phyloP scores from a whole-genome alignment of 1,284 basidiomycete species.

The Cutaneotrichosporon cutaneum region DNA sequence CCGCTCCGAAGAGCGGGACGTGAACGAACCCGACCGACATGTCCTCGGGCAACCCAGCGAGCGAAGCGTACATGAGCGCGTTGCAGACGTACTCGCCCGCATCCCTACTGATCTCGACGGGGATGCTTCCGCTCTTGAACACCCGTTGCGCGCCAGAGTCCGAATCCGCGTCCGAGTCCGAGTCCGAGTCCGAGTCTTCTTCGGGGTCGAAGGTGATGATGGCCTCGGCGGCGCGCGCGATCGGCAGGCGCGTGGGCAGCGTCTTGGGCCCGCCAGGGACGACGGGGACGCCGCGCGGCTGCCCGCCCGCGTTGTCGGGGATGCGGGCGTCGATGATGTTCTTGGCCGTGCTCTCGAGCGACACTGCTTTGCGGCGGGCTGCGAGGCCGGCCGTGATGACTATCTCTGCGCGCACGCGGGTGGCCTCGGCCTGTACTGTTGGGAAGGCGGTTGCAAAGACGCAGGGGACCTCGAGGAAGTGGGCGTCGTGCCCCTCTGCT shows the following conservation, averaged over 20 bases:
- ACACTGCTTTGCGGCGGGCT: conserved; percentile 7
- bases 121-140: conserved; percentile 10
- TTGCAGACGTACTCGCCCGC: conserved; percentile 27
- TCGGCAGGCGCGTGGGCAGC: conserved; percentile 14
- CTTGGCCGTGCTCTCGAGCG: conserved; percentile 19
- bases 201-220: conserved; percentile 2
- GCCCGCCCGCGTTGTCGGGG: conserved; percentile 21
- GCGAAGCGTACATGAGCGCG: conserved; percentile 19
- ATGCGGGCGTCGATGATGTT: conserved; percentile 19
- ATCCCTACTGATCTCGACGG: conserved; percentile 13
- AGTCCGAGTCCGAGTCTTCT: not conserved
- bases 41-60: conserved; percentile 5
- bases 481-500: conserved; percentile 9
- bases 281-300: conserved; percentile 15
- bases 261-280: conserved; percentile 6
- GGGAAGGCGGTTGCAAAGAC: conserved; percentile 16
- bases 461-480: conserved; percentile 23
- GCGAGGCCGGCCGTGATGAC: conserved; percentile 22
- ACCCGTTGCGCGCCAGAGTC: not conserved
- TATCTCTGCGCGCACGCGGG: conserved; percentile 11
- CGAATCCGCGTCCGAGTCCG: not conserved
- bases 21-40: conserved; percentile 20
- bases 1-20: conserved; percentile 12
- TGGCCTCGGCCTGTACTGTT: conserved; percentile 11
- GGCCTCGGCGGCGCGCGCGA: conserved; percentile 1